Evolutionary conservation across 208 protist genomes (phyloP).

Genomic region (Acanthamoeba polyphaga): DNA sequence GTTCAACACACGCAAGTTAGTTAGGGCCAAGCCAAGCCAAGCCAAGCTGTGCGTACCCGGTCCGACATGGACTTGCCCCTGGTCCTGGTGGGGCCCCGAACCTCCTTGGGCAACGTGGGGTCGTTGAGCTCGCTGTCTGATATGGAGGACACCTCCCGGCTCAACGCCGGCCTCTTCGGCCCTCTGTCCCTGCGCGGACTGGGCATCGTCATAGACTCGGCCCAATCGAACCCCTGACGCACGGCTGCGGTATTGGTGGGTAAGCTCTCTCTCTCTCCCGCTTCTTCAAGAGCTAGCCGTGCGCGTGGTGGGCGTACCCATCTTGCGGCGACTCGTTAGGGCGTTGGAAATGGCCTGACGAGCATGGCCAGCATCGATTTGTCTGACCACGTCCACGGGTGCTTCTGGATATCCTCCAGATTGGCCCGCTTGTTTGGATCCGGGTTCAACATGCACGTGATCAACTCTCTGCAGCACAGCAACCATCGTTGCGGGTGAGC

Average conservation of each 20-base stretch:
- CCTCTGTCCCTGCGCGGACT: not conserved
- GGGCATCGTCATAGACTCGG: slow-evolving; percentile 19
- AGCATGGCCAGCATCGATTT: slow-evolving; percentile 78
- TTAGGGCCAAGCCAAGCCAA: too few relatives aligned
- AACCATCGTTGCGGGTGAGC: not conserved
- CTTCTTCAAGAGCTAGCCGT: not conserved
- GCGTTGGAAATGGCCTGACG: slow-evolving; percentile 69
- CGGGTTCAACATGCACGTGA: slow-evolving; percentile 75
- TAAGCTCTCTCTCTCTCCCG: not conserved
- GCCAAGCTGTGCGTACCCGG: not conserved
- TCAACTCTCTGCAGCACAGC: slow-evolving; percentile 38
- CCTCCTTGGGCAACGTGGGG: not conserved
- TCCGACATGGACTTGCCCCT: slow-evolving; percentile 54
- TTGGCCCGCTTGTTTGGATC: slow-evolving; percentile 71
- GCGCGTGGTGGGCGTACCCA: not conserved
- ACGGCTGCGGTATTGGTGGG: not conserved
- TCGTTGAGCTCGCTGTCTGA: slow-evolving; percentile 71
- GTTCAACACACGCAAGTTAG: not conserved
- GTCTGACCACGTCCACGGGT: slow-evolving; percentile 75
- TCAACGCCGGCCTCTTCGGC: not conserved
- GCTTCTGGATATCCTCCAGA: slow-evolving; percentile 76
- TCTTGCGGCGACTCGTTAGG: slow-evolving; percentile 18
- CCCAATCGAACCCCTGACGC: slow-evolving; percentile 53
- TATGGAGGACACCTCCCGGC: slow-evolving; percentile 62
- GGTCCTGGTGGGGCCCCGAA: not conserved